A percentile compares a stretch with the other conserved stretches of the same genome.
These are phyloP conservation scores for Cyamopsis tetragonoloba DNA, from an alignment of 306 rosid species.

Conservation along the genomic window DNA sequence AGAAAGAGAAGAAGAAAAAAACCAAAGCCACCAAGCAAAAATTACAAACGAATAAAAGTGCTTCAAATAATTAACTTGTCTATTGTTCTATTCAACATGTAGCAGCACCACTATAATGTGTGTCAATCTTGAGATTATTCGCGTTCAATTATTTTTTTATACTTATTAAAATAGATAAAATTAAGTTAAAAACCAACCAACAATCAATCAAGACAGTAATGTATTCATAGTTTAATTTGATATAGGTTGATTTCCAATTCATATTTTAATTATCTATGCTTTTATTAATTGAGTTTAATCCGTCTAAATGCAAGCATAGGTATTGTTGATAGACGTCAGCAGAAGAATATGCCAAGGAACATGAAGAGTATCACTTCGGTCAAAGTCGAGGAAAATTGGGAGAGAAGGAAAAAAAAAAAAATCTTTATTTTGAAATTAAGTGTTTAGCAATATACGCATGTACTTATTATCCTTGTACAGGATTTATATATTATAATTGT, in stretches of 20 bases:
- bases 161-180: not conserved
- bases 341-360: conserved; percentile 26
- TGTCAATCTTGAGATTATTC: too few relatives aligned
- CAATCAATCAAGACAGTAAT: not conserved
- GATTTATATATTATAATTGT: too few relatives aligned
- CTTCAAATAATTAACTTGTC: too few relatives aligned
- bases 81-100: too few relatives aligned
- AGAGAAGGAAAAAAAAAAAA: not conserved
- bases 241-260: not conserved
- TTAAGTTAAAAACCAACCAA: not conserved
- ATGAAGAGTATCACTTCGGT: not conserved
- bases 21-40: too few relatives aligned
- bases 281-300: not conserved
- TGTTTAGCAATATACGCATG: too few relatives aligned
- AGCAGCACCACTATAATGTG: too few relatives aligned
- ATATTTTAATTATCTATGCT: not conserved
- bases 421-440: not conserved
- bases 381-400: not conserved
- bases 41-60: too few relatives aligned
- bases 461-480: too few relatives aligned
- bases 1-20: too few relatives aligned
- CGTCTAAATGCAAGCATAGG: not conserved
- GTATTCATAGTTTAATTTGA: not conserved
- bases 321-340: not conserved
- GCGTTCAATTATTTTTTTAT: not conserved